A percentile compares a stretch with the other conserved stretches of the same genome.
phyloP scores from a whole-genome alignment of 2,329 filamentous ascomycete species.

The Scleromitrula shiraiana region DNA sequence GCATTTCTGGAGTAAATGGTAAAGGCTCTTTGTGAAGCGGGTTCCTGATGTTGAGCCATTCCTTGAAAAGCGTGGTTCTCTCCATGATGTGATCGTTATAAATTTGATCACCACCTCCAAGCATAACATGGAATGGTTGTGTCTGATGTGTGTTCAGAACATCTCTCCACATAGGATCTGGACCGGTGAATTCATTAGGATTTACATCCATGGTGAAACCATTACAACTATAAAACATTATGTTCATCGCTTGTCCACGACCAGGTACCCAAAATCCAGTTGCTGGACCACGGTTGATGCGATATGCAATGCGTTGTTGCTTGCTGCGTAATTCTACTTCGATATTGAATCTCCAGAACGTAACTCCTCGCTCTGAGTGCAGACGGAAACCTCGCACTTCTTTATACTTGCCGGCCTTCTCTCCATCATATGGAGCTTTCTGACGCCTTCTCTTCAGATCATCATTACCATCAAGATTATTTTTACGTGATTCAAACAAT shows the following conservation, averaged over 20 bases:
- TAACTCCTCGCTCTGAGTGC: slow-evolving; percentile 77
- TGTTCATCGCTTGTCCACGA: slow-evolving; percentile 81
- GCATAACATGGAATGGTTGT: slow-evolving; percentile 93
- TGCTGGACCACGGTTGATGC: slow-evolving; percentile 85
- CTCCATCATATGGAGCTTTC: slow-evolving; percentile 59
- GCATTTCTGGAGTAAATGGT: slow-evolving; percentile 73
- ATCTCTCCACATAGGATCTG: slow-evolving; percentile 94
- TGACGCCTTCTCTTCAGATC: slow-evolving; percentile 45
- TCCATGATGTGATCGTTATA: slow-evolving; percentile 84
- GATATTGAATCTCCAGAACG: slow-evolving; percentile 96
- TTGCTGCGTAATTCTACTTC: slow-evolving; percentile 75
- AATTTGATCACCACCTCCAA: slow-evolving; percentile 93
- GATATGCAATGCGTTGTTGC: slow-evolving; percentile 86
- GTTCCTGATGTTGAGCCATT: slow-evolving; percentile 79
- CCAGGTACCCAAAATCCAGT: slow-evolving; percentile 93
- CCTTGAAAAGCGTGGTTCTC: slow-evolving; percentile 66
- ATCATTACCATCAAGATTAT: slow-evolving; percentile 41
- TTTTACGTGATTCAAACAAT: slow-evolving; percentile 64
- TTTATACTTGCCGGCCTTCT: slow-evolving; percentile 71
- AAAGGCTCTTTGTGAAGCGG: slow-evolving; percentile 70
- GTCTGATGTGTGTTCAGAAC: slow-evolving; percentile 88
- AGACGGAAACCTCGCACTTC: slow-evolving; percentile 77
- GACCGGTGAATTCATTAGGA: slow-evolving; percentile 74
- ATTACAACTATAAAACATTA: slow-evolving; percentile 98
- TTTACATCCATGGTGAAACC: slow-evolving; percentile 81